phyloP scores from a whole-genome alignment of 805 yeast species.

The Alloascoidea hylecoeti region DNA sequence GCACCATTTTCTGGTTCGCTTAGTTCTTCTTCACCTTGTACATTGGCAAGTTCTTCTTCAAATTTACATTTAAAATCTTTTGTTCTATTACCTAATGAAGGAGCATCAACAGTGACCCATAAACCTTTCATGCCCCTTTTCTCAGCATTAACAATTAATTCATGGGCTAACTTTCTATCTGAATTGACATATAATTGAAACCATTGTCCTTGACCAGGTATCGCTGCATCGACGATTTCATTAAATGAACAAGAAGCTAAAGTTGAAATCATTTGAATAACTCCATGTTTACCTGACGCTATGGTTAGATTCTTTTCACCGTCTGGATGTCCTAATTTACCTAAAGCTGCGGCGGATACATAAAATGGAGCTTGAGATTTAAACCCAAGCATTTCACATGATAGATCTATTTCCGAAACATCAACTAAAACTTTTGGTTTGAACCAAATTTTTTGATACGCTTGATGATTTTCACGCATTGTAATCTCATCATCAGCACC shows the following conservation, averaged over 20 bases:
- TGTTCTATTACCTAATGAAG: slow-evolving; percentile 82
- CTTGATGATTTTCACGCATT: slow-evolving; percentile 78
- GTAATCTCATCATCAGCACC: slow-evolving; percentile 92
- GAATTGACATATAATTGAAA: slow-evolving; percentile 75
- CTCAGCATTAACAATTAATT: slow-evolving; percentile 60
- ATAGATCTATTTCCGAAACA: slow-evolving; percentile 54
- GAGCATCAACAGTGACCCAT: slow-evolving; percentile 88
- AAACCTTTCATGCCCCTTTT: slow-evolving; percentile 64
- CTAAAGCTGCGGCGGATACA: slow-evolving; percentile 84
- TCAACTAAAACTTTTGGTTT: slow-evolving; percentile 74
- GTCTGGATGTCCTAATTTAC: slow-evolving; percentile 83
- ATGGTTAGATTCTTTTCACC: slow-evolving; percentile 82
- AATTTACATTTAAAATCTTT: slow-evolving; percentile 67
- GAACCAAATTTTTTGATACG: slow-evolving; percentile 80
- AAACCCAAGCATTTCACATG: slow-evolving; percentile 67
- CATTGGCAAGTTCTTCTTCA: slow-evolving; percentile 28
- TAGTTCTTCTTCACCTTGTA: slow-evolving; percentile 28
- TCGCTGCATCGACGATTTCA: slow-evolving; percentile 64
- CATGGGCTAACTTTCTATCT: slow-evolving; percentile 50
- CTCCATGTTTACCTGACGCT: slow-evolving; percentile 59
- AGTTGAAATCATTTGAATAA: slow-evolving; percentile 88
- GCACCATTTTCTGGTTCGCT: slow-evolving; percentile 73
- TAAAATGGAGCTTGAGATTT: slow-evolving; percentile 68
- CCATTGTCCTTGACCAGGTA: slow-evolving; percentile 69
- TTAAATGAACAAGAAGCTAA: slow-evolving; percentile 80